Evolutionary conservation across 2,329 filamentous ascomycete genomes (phyloP), one percentile per base, ranked within the genome.

Genomic region (Penicillium digitatum): DNA sequence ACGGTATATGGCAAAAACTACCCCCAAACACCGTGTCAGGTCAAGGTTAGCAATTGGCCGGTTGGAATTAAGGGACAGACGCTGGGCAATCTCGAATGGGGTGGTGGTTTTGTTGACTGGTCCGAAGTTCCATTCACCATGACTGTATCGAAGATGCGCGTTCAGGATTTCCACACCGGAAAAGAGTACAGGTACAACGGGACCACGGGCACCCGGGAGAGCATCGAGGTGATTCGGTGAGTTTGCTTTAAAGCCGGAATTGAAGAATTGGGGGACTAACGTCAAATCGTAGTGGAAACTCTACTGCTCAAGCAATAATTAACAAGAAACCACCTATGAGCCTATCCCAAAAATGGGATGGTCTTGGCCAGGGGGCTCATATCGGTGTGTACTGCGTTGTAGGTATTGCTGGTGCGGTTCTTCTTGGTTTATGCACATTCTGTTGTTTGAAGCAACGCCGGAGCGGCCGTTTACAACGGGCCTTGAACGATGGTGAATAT

Each of bases 21-120:
- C 74, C 87, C 87, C 34, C 87, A 90, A 76, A 88, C 87, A 2
- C 87, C 87, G 42, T 86, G 87, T 81, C 84, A 86, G 71, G 71
- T 89, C 65, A 87, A 86, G 71, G 73, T 89, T 35, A 87, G 87
- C 54, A 80, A 82, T 56, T 89, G 87, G 85, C 81, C 83, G 24
- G 87, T 85, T 52, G 87, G 87, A 52, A 73, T 76, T 51, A 61
- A 70, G 7, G 59, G 61, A 6, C 68, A 76, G 42, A 49, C 63
- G 0, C 10, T 56, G 1, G 74, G 74, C 9, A 86, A 83, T 0
- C 81, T 86, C 34, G 75, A 83, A 38, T 89, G 87, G 87, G 87
- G 87, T 46, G 87, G 87, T 47, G 87, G 87, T 51, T 69, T 77
- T 42, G 88, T 87, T 34, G 78, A 90, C 67, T 91, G 86, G 69